Evolutionary conservation across 306 rosid genomes (phyloP), one percentile per base, ranked within the genome.

Genomic region (Glycine latifolia): DNA sequence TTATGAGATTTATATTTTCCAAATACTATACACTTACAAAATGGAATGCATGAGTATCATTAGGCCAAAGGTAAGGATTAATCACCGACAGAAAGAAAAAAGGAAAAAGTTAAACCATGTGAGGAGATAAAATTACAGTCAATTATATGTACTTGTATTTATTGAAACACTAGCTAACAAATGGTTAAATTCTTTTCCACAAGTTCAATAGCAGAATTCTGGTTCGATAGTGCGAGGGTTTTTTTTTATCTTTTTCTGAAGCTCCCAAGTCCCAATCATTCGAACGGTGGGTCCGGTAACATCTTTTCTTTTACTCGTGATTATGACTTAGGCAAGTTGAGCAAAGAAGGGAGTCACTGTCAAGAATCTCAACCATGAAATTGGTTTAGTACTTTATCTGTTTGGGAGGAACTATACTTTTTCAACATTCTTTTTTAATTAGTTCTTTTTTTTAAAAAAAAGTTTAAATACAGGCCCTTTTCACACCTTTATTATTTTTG

Each of bases 301-400:
- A 61, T 69, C 79, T 77, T 82, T 80, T 80, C 65, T 81, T 88
- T 66, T 54, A 75, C 76, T 14, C 47, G 79, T 83, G 89, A 89
- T 65, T 67, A 76, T 53, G 88, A 83, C 84, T 33, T 67, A 8
- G 78, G 79, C 90, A 85, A 87, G 90, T 85, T 71, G 87, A 50
- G 83, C 55, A 67, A 81, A 71, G 75, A 76, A 82, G 79, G 78
- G 74, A 61, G 81, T 87, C 90, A 53, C 63, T 70, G 13, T 89
- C 88, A 80, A 71, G 54, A 86, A 76, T 73, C 86, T 77, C 83
- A 82, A 77, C 90, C 89, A 83, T 75, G 86, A 75, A 77, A 59
- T 79, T 75, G 83, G 73, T 50, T 76, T 65, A 6, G 43, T 63
- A 61, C 80, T 80, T 83, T 56, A 83, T 86, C 86, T 68, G 74